phyloP scores from a whole-genome alignment of 805 yeast species.

The Saturnispora dispora region DNA sequence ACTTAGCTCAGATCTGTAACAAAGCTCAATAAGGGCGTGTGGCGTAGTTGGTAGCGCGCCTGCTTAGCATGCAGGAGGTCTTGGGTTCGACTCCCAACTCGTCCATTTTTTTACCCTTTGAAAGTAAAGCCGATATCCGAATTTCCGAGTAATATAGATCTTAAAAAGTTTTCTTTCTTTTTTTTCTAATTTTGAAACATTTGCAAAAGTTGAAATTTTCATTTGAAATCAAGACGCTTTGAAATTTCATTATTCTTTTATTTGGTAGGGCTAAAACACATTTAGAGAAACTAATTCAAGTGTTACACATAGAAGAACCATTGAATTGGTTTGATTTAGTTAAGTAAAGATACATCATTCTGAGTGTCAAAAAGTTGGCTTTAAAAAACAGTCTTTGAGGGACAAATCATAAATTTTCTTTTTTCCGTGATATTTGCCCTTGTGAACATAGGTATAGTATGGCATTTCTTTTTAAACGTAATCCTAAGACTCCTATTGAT shows the following conservation, averaged over 20 bases:
- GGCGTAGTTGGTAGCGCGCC: conserved; percentile 81
- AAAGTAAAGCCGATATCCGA: neutral
- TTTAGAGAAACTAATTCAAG: neutral
- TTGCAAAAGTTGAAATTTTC: neutral
- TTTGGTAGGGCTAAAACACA: neutral
- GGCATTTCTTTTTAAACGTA: conserved; percentile 88
- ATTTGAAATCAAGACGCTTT: neutral
- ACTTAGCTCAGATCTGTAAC: too few species aligned
- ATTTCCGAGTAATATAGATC: neutral
- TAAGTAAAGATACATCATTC: neutral
- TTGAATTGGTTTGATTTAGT: neutral
- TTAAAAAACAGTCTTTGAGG: neutral
- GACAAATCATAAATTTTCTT: neutral
- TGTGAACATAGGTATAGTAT: conserved; percentile 27
- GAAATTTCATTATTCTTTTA: neutral
- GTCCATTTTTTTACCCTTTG: neutral
- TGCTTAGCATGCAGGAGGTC: conserved; percentile 68
- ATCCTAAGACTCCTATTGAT: conserved; percentile 84
- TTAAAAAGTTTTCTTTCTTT: too few species aligned
- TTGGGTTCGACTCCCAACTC: conserved; percentile 51
- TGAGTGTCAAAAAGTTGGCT: neutral
- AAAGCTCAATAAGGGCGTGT: conserved; percentile 73
- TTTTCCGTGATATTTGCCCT: neutral
- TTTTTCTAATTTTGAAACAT: too few species aligned
- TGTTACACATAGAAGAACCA: neutral